phyloP scores from a whole-genome alignment of 257 asterid species.

The Verbena officinalis region DNA sequence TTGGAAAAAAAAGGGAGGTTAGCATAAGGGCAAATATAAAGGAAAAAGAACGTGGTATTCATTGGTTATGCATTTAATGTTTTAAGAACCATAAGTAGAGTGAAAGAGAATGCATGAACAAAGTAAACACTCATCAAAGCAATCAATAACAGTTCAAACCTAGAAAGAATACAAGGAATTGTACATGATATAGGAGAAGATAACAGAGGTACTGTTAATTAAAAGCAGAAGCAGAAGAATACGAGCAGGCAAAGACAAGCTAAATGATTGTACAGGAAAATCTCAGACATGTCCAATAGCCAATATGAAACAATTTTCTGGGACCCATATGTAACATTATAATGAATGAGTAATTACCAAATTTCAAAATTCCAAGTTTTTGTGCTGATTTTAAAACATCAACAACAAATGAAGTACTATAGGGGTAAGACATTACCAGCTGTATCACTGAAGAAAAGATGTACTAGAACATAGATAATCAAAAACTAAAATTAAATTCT shows the following conservation, averaged over 20 bases:
- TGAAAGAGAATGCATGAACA: conserved; percentile 11
- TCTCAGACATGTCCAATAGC: background rate
- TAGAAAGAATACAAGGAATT: conserved; percentile 19
- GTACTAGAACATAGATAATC: background rate
- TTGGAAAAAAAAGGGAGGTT: conserved; percentile 26
- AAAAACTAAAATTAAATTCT: conserved; percentile 5
- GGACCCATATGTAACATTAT: background rate
- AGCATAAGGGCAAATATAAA: conserved; percentile 29
- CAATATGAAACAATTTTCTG: conserved; percentile 3
- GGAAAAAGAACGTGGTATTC: conserved; percentile 8
- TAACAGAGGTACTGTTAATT: background rate
- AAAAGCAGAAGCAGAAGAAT: background rate
- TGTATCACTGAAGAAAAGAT: background rate
- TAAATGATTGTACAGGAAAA: background rate
- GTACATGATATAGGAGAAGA: conserved; percentile 1
- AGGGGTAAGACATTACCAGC: background rate
- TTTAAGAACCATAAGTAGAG: conserved; percentile 21
- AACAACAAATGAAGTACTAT: background rate
- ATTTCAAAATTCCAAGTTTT: background rate
- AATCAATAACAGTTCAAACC: conserved; percentile 21
- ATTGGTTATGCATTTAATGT: conserved; percentile 17
- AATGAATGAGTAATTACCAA: background rate
- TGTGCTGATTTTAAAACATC: background rate
- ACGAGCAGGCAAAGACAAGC: background rate
- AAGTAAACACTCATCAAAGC: background rate